These are phyloP conservation scores for Delonix regia DNA, from an alignment of 306 rosid species.

Conservation along the genomic window DNA sequence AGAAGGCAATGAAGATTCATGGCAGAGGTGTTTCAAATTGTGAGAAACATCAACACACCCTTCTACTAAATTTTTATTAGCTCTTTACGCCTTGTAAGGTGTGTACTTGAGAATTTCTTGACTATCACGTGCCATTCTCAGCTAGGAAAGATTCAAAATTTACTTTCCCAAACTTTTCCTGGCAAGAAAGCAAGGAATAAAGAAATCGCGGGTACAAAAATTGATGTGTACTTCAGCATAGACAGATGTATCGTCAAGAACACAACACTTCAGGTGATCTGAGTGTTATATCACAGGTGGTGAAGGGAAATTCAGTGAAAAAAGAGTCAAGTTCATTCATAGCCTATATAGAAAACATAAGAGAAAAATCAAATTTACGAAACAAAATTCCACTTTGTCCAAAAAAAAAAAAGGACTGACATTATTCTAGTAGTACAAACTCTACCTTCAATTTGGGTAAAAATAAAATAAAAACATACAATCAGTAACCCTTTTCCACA, in stretches of 20 bases:
- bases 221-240: constrained; percentile 19
- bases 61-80: neutral
- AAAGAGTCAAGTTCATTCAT: constrained; percentile 8
- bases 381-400: constrained; percentile 19
- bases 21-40: neutral
- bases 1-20: neutral
- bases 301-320: neutral
- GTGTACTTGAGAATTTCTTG: neutral
- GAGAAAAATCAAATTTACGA: constrained; percentile 16
- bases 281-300: neutral
- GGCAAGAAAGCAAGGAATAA: constrained; percentile 34
- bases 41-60: neutral
- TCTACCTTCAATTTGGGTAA: constrained; percentile 37
- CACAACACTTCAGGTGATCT: constrained; percentile 2
- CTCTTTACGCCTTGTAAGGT: neutral
- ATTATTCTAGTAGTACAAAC: constrained; percentile 41
- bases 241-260: constrained; percentile 29
- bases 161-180: constrained; percentile 12
- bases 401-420: constrained; percentile 22
- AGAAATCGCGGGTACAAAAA: constrained; percentile 22
- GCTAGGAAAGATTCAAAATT: constrained; percentile 21
- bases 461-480: constrained; percentile 35
- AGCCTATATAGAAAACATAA: neutral
- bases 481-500: constrained; percentile 47
- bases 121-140: neutral